Evolutionary conservation across 1,139 yeast genomes (phyloP), one percentile per base, ranked within the genome.

Genomic region (Arxiozyma heterogenica): DNA sequence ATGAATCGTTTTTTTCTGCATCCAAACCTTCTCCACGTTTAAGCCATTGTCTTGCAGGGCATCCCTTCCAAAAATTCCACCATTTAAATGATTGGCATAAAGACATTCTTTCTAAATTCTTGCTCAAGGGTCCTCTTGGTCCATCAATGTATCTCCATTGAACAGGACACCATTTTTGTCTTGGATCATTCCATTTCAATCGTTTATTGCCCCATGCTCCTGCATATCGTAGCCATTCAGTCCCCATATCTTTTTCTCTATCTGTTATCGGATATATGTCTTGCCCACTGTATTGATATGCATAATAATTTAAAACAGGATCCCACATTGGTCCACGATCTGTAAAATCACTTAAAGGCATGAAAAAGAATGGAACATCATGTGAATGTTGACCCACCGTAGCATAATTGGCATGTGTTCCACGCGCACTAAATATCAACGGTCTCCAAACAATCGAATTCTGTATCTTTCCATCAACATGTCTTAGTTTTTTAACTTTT

Each of bases 241-340:
- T 90, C 56, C 85, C 86, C 3, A 67, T 17, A 30, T 70, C 67
- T 50, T 68, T 57, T 63, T 88, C 96, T 52, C 89, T 73, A 1
- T 58, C 56, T n/a, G 64, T 57, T 22, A 53, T 44, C 3, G 54
- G 64, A 1, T 56, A 52, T 4, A 58, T 60, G 15, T 54, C 52
- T 22, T 53, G 52, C 4, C 65, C 67, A 44, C 84, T 85, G 67
- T 76, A 86, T 0, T 89, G 82, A 68, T 91, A 93, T 0, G 89
- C 94, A 59, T 89, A 73, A 65, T 79, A 87, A 64, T 93, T 91
- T 64, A 78, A 73, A 0, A 90, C 74, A 0, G 98, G 97, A 68
- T 91, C 93, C 98, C 98, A 93, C 60, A 93, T 73, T 4, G 95
- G 86, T 1, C 98, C 98, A 49, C 96, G 75, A 68, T 93, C 98